A percentile compares a stretch with the other conserved stretches of the same genome.
phyloP scores from a whole-genome alignment of 352 stramenopile species.

The Globisporangium cederbergense region DNA sequence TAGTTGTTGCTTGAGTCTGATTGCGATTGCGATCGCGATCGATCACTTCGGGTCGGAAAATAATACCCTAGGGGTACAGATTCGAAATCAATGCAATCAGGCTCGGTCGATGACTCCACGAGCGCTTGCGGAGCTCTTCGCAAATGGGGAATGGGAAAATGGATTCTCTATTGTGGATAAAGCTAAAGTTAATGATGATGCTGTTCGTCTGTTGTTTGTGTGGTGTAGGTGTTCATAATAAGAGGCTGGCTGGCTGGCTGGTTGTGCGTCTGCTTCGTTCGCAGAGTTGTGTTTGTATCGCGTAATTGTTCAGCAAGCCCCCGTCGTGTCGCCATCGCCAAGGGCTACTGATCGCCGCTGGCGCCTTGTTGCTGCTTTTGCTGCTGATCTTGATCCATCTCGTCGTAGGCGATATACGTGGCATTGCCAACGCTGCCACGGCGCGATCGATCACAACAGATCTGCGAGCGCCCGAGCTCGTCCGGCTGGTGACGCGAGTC shows the following conservation, averaged over 20 bases:
- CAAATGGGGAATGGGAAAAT: not conserved
- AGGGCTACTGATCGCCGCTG: not conserved
- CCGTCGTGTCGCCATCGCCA: not conserved
- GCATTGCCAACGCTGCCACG: constrained; percentile 47
- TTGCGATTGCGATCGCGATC: not conserved
- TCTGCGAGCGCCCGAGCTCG: constrained; percentile 32
- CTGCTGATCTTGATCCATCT: constrained; percentile 18
- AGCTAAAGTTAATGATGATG: not conserved
- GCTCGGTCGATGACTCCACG: not conserved
- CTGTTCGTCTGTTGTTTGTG: not conserved
- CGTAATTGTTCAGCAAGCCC: not conserved
- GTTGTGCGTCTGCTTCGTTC: constrained; percentile 9
- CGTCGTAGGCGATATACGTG: constrained; percentile 71
- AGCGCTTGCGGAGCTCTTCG: not conserved
- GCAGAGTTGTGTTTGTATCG: not conserved
- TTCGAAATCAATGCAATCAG: no score
- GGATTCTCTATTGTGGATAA: constrained; percentile 1
- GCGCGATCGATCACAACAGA: constrained; percentile 17
- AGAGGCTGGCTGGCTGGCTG: not conserved
- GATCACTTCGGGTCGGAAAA: no score
- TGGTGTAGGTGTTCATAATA: constrained; percentile 1
- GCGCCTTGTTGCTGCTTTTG: not conserved
- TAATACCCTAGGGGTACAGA: no score
- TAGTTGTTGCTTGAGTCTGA: not conserved
- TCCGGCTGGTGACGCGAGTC: constrained; percentile 62